Base-by-base conservation (phyloP, 1,284 basidiomycete genomes). In the Xerocomus amazonicus region DNA sequence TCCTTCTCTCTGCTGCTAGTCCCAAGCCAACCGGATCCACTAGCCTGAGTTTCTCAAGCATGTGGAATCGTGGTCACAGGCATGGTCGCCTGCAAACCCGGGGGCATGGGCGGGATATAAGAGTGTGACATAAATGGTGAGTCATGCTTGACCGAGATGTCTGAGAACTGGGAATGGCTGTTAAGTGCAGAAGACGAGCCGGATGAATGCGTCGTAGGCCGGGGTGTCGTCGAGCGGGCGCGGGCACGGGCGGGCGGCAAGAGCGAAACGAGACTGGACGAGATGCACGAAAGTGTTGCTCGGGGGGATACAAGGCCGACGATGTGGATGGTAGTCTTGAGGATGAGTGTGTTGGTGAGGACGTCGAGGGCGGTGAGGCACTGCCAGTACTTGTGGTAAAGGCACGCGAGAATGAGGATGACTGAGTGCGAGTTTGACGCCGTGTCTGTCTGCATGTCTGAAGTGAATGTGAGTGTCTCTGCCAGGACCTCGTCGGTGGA, bases 91-190 rank as follows among this genome's bases (percentile, higher is more conserved):
- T 14, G 66, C 70, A 61, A 88, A 93, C 0, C 88, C 90, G 0
- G 91, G 91, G 0, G 91, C 91, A 73, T 74, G 0, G 88, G 83
- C 0, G 89, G 77, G 0, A 79, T 66, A 57, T 81, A 90, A 4
- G 71, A 56, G 29, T 80, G 75, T 12, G 80, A 65, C 0, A 77
- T 75, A 56, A 87, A 88, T 0, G 86, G 84, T 1, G 82, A 73
- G 0, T 70, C 70, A 45, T 78, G 75, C 0, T 72, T 73, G 31
- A 78, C 65, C 1, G 51, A 12, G 32, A 31, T 31, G 14, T 34
- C 33, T 5, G 43, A 35, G 13, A 43, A 44, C 4, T 45, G 50
- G 6, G 52, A 31, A 28, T 51, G 32, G 4, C 41, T 44, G 6
- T 23, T 37, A 0, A 55, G 48, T 0, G 28, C 43, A 4, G 59